Evolutionary conservation across 2,329 filamentous ascomycete species (phyloP), one percentile per base, ranked within the genome.

Genomic region (Biscogniauxia mediterranea): DNA sequence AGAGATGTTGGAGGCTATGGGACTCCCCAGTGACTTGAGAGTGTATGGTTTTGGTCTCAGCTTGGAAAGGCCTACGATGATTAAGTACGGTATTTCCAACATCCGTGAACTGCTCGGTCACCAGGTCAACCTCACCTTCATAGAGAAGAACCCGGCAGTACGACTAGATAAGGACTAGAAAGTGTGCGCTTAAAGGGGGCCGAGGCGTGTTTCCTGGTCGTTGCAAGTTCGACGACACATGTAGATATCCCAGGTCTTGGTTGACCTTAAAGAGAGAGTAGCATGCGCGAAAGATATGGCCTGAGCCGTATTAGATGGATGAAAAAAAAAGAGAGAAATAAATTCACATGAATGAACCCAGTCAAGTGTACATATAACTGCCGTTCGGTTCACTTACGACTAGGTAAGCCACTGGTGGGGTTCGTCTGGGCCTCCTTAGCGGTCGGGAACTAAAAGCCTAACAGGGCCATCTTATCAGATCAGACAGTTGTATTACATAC

Each of bases 1-100:
- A 1, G 95, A 99, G 79, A 97, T 98, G 94, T 78, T 97, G 72
- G 90, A 97, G 78, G 83, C 93, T 5, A 97, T 97, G 93, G 94
- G 94, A 38, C 78, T 98, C 72, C 93, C 93, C 56, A 92, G 89
- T 78, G 91, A 97, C 72, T 87, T 98, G 87, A 83, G 91, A 65
- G 93, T 97, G 9, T 98, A 97, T 74, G 95, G 95, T 38, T 98
- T 93, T 85, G 95, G 95, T 46, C 79, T 99, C 73, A 92, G 88
- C 76, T 78, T 99, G 74, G 95, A 99, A 83, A 81, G 95, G 70
- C 95, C 95, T 61, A 98, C 95, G 11, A 99, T 98, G 95, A 97
- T 97, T 80, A 95, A 96, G 84, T 96, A 90, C 75, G 87, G 84
- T 71, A 92, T 92, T 64, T 91, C 86, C 72, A 97, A 97, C 77